Conservation (phyloP, 495 filamentous ascomycete species). For the Penicillium pulvis region DNA sequence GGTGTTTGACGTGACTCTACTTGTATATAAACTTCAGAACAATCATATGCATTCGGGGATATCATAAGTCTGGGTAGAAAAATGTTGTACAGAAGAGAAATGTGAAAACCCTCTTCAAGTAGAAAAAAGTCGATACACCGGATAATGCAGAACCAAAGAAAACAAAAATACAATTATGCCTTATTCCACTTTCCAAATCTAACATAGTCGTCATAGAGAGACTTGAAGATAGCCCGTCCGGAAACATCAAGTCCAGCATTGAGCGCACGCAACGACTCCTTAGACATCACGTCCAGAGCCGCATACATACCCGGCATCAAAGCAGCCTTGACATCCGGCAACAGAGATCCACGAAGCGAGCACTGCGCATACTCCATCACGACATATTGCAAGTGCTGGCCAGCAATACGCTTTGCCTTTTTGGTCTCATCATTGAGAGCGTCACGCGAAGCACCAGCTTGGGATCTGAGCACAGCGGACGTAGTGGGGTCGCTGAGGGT, state of each 20-base stretch:
- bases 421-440: conserved; percentile 74
- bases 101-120: conserved; percentile 5
- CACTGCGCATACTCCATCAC: conserved; percentile 70
- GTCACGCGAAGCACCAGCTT: conserved; percentile 35
- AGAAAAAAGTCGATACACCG: conserved; percentile 7
- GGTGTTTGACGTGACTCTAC: background rate
- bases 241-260: conserved; percentile 69
- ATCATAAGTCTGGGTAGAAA: conserved; percentile 28
- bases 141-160: background rate
- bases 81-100: conserved; percentile 23
- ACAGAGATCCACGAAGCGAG: conserved; percentile 58
- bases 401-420: conserved; percentile 72
- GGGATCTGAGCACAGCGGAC: conserved; percentile 63
- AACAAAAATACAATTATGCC: conserved; percentile 27
- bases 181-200: conserved; percentile 73
- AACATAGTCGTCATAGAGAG: conserved; percentile 68
- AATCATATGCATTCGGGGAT: conserved; percentile 32
- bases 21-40: background rate
- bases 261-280: conserved; percentile 64
- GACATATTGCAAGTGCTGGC: conserved; percentile 72
- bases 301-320: conserved; percentile 73
- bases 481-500: conserved; percentile 78
- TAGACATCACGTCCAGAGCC: conserved; percentile 66
- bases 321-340: conserved; percentile 64
- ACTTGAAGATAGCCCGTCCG: conserved; percentile 69